A percentile compares a stretch with the other conserved stretches of the same genome.
phyloP scores from a whole-genome alignment of 805 yeast genomes.

The Candida argentea region DNA sequence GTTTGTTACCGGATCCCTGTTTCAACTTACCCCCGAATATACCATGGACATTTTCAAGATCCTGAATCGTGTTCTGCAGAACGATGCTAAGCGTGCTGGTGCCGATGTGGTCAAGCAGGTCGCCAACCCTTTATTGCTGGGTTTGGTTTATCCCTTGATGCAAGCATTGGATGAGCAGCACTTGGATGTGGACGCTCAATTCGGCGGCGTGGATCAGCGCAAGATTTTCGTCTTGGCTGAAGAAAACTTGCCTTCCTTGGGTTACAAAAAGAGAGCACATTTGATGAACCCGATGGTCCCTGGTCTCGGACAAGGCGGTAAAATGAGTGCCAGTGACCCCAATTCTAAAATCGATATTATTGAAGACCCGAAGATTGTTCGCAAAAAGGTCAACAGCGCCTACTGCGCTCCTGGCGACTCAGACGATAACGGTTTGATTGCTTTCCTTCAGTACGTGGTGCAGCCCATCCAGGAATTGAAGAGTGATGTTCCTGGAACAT shows the following conservation, averaged over 20 bases:
- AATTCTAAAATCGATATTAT: conserved; percentile 90
- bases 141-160: conserved; percentile 95
- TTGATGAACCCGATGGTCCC: conserved; percentile 99
- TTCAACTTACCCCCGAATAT: conserved; percentile 69
- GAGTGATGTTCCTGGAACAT: conserved; percentile 40
- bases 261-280: conserved; percentile 96
- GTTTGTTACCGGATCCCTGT: conserved; percentile 83
- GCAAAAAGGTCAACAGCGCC: conserved; percentile 86
- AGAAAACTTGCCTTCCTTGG: conserved; percentile 76
- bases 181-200: conserved; percentile 83
- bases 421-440: conserved; percentile 81
- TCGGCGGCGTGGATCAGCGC: conserved; percentile 99
- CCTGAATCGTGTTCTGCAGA: conserved; percentile 78
- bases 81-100: conserved; percentile 97
- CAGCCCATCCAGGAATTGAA: conserved; percentile 80
- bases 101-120: conserved; percentile 99
- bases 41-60: conserved; percentile 84
- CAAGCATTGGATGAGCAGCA: conserved; percentile 95
- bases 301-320: conserved; percentile 93
- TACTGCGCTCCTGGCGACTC: conserved; percentile 90
- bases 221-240: conserved; percentile 96
- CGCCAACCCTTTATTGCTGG: conserved; percentile 83
- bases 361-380: conserved; percentile 80
- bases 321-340: conserved; percentile 98
- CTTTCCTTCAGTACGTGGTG: conserved; percentile 77